phyloP scores from a whole-genome alignment of 2,329 filamentous ascomycete genomes.

The Chaetomium sp. region DNA sequence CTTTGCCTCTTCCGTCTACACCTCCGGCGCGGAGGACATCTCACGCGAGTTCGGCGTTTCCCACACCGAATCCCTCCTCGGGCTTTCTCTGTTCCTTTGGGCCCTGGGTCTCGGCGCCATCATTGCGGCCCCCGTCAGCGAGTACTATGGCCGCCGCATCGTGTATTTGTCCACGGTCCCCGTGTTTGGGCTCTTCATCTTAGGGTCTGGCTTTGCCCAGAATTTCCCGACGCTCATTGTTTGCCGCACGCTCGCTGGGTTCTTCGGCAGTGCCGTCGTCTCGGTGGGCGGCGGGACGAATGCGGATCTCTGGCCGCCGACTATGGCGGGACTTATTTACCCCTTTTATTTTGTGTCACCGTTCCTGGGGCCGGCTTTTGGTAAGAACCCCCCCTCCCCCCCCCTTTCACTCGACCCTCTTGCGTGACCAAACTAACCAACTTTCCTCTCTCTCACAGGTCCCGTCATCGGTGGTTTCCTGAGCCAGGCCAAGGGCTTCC shows the following conservation, averaged over 20 bases:
- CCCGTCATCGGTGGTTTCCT: constrained; percentile 39
- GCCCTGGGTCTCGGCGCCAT: constrained; percentile 12
- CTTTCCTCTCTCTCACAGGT: constrained; percentile 11
- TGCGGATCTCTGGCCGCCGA: constrained; percentile 22
- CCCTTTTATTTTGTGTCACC: constrained; percentile 12
- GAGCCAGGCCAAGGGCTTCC: constrained; percentile 35
- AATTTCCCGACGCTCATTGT: constrained; percentile 17
- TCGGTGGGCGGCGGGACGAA: constrained; percentile 27
- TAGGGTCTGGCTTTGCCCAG: constrained; percentile 6
- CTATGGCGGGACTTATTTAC: background rate
- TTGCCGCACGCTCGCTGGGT: constrained; percentile 35
- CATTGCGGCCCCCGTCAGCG: constrained; percentile 12
- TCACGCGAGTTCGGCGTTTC: constrained; percentile 2
- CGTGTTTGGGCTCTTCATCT: constrained; percentile 2
- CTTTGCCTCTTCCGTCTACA: constrained; percentile 13
- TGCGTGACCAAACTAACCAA: no score
- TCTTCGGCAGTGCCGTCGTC: constrained; percentile 26
- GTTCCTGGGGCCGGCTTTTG: constrained; percentile 11
- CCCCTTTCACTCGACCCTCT: no score
- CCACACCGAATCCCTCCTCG: constrained; percentile 7
- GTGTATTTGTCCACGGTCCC: constrained; percentile 2
- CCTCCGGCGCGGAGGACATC: constrained; percentile 7
- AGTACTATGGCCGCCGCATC: background rate
- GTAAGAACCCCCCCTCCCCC: background rate
- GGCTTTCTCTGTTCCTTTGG: constrained; percentile 12